A percentile compares a stretch with the other conserved stretches of the same genome.
These are phyloP conservation scores for Penicillium chermesinum DNA, from an alignment of 495 filamentous ascomycete species.

Conservation along the genomic window DNA sequence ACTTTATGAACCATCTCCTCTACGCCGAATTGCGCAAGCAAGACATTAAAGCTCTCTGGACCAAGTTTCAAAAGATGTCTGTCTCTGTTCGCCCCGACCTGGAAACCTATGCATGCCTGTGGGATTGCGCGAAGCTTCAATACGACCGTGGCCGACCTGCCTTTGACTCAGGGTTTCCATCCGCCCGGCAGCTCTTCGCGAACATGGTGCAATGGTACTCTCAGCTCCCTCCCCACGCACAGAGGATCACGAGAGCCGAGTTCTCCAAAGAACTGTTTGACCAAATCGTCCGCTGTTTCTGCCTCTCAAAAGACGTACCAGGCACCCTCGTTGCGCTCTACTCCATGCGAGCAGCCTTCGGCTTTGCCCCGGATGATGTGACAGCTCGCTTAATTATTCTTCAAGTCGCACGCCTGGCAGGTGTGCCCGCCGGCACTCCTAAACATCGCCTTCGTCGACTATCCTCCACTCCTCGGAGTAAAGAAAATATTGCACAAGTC, in stretches of 20 bases:
- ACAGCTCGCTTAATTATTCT: conserved; percentile 49
- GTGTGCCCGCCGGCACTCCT: conserved; percentile 34
- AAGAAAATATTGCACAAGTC: conserved; percentile 41
- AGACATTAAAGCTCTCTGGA: conserved; percentile 46
- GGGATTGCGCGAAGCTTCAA: conserved; percentile 52
- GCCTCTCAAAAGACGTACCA: conserved; percentile 46
- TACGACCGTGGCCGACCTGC: conserved; percentile 41
- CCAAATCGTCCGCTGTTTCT: conserved; percentile 52
- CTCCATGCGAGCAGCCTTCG: conserved; percentile 49
- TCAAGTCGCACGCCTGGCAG: conserved; percentile 46
- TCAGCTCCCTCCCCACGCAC: conserved; percentile 23
- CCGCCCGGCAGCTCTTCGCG: conserved; percentile 52
- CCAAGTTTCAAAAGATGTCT: conserved; percentile 50
- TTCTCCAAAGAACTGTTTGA: conserved; percentile 52
- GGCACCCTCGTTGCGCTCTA: conserved; percentile 60
- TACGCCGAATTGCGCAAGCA: conserved; percentile 52
- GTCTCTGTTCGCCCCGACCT: conserved; percentile 53
- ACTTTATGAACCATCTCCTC: conserved; percentile 72
- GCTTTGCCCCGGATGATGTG: conserved; percentile 45
- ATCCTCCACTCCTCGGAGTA: conserved; percentile 38
- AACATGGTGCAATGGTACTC: conserved; percentile 56
- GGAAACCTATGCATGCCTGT: conserved; percentile 66
- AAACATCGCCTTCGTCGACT: conserved; percentile 41
- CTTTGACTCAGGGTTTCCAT: conserved; percentile 33
- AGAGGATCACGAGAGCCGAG: conserved; percentile 24